Conservation (phyloP, 352 stramenopile species). For the Phytophthora crassamura region DNA sequence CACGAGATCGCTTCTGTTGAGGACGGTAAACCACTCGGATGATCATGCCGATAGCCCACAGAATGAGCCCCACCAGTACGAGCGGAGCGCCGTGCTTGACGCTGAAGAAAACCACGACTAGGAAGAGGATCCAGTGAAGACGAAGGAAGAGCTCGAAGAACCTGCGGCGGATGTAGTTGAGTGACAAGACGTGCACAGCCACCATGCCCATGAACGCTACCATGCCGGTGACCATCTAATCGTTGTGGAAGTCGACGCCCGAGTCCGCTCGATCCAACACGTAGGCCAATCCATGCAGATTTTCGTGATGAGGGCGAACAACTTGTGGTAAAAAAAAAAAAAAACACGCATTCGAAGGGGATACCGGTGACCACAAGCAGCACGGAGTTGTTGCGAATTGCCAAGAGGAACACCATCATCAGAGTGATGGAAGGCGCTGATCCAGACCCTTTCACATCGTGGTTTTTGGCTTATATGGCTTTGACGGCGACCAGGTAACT, state of each 20-base stretch:
- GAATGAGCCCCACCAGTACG: slow-evolving; percentile 30
- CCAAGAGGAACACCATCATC: slow-evolving; percentile 37
- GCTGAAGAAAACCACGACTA: slow-evolving; percentile 38
- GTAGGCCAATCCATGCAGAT: slow-evolving; percentile 44
- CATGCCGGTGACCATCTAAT: slow-evolving; percentile 15
- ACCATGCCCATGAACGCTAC: slow-evolving; percentile 35
- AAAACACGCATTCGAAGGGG: slow-evolving; percentile 46
- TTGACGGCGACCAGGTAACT: slow-evolving; percentile 8
- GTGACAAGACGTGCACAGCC: slow-evolving; percentile 30
- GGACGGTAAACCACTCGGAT: slow-evolving; percentile 27
- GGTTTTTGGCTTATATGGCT: not conserved
- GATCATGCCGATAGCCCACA: slow-evolving; percentile 38
- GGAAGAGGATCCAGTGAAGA: slow-evolving; percentile 49
- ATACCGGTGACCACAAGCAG: slow-evolving; percentile 40
- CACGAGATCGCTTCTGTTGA: slow-evolving; percentile 5
- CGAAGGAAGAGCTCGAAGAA: slow-evolving; percentile 58
- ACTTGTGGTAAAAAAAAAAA: slow-evolving; percentile 52
- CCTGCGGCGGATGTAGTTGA: slow-evolving; percentile 35
- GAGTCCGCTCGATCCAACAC: slow-evolving; percentile 11
- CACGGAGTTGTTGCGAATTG: slow-evolving; percentile 52
- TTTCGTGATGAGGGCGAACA: slow-evolving; percentile 36
- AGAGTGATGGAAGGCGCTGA: slow-evolving; percentile 29
- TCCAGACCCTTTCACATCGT: slow-evolving; percentile 15
- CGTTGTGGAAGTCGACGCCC: not conserved
- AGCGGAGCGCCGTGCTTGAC: slow-evolving; percentile 38